Evolutionary conservation across 2,329 filamentous ascomycete genomes (phyloP), one percentile per base, ranked within the genome.

Genomic region (Aspergillus pseudoviridinutans): DNA sequence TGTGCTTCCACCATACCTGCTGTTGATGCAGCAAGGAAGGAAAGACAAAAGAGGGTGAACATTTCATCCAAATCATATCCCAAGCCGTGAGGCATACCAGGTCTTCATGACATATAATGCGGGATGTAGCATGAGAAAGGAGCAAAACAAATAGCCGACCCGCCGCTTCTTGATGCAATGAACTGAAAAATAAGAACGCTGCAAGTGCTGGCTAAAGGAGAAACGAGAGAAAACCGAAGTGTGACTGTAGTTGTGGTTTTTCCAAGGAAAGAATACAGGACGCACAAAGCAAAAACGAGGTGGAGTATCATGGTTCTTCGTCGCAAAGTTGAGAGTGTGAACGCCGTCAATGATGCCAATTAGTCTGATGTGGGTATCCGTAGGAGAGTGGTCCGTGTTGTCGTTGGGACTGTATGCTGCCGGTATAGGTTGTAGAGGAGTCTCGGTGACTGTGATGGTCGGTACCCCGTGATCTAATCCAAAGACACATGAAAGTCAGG

Each of bases 331-430:
- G 73, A 75, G 75, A 74, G 76, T 71, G 69, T 72, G 65, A 77
- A 83, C 81, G 80, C 81, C 80, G 78, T 82, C 80, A 78, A 71
- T 71, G 75, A 82, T 82, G 79, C 79, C 74, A 72, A 71, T 67
- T 71, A 76, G 75, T 77, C 76, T 73, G 69, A 66, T 71, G 72
- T 71, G 64, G 66, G 66, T 64, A 69, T 67, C 68, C 68, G 69
- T 51, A 58, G 61, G 56, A 70, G 56, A 69, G 71, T 75, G 74
- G 74, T 73, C 68, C 70, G 63, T 59, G 59, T 65, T 54, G 62
- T 61, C 61, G 57, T 65, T 56, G 58, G 63, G 67, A 71, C 77
- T 72, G 74, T 72, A 72, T 76, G 61, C 69, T 65, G 75, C 72
- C 74, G 77, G 74, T 58, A 77, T 74, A 61, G 64, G 59, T 60